These are phyloP conservation scores for Acacia confusa DNA, from an alignment of 306 rosid genomes.

Conservation along the genomic window DNA sequence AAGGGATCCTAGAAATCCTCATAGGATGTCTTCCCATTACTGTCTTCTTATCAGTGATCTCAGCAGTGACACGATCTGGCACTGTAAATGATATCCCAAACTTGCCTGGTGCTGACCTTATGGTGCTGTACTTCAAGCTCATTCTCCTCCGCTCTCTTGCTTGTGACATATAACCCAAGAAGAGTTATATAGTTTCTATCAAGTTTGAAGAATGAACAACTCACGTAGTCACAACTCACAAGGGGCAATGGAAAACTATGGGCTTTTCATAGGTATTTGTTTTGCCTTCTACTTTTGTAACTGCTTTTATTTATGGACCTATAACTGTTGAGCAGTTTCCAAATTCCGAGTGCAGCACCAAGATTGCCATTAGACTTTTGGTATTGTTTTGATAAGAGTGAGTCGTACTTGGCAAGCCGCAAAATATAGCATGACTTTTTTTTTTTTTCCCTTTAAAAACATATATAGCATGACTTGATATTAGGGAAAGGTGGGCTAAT, in stretches of 20 bases:
- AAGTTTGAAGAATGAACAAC: not conserved
- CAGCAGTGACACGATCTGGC: conserved; percentile 43
- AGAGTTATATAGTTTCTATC: not conserved
- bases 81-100: conserved; percentile 54
- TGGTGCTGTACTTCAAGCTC: conserved; percentile 3
- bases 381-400: not conserved
- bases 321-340: not conserved
- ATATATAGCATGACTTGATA: not conserved
- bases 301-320: not conserved
- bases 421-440: not conserved
- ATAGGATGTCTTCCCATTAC: conserved; percentile 41
- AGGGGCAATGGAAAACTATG: not conserved
- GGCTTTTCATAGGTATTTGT: not conserved
- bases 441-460: too few relatives aligned
- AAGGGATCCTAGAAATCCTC: conserved; percentile 50
- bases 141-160: conserved; percentile 1
- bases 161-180: not conserved
- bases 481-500: not conserved
- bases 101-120: conserved; percentile 29
- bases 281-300: not conserved
- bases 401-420: not conserved
- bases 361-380: not conserved
- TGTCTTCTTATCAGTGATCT: conserved; percentile 47
- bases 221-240: not conserved
- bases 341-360: not conserved